Base-by-base conservation (phyloP, 1,284 basidiomycete species). In the Microbotryum intermedium region DNA sequence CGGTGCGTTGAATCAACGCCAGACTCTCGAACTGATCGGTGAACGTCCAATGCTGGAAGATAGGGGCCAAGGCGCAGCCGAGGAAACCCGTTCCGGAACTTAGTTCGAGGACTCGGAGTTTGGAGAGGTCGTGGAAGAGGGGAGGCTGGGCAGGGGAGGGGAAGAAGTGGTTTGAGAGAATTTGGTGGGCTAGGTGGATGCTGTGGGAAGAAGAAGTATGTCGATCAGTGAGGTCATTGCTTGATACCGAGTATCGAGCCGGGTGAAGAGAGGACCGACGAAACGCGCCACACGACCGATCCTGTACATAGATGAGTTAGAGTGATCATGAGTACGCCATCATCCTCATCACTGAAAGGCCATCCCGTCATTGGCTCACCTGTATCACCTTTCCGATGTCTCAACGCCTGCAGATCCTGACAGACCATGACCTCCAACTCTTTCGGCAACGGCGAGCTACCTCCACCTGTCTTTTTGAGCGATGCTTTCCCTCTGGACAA, bases 71-170 rank as follows among this genome's bases (percentile, higher is more conserved):
- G 2, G 60, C 61, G 28, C 66, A 29, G 1, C 66, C 63, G 50
- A 70, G 65, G 10, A 63, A 59, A 13, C 65, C 69, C 1, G 69
- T 69, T 11, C 69, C 69, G 6, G 58, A 58, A 21, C 69, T 67
- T 29, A 70, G 61, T 49, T 70, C 69, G 63, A 70, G 67, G 26
- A 69, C 30, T n/a, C n/a, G 21, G 8, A 59, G 58, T 3, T 49
- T 23, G 18, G 49, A 30, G 45, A 59, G 57, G 43, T 11, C 6
- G 20, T 59, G 58, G 8, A 59, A 21, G 5, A 60, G 51, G 3
- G 55, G 30, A 6, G 50, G 59, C 13, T 25, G n/a, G 0, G 34
- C 7, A 3, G 60, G 55, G 23, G 55, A 29, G 6, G 64, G 66
- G 50, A 63, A 67, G 52, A 56, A 61, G 49, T 61, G 57, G 13